Conservation (phyloP, 345 rosid species). For the Citrus reticulata region DNA sequence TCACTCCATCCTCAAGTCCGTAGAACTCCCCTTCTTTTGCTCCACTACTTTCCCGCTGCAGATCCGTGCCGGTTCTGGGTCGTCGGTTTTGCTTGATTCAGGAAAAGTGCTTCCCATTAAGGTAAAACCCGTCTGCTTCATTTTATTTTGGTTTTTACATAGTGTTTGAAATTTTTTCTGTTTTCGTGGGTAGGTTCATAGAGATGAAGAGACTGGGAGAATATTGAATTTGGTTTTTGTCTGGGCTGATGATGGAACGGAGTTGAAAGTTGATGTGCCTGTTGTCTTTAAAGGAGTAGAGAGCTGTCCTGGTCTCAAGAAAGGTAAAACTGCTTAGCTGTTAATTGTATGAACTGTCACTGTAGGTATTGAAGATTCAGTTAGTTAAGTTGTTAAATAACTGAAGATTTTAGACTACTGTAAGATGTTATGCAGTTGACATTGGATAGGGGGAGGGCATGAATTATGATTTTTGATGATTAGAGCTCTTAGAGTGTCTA, state of each 20-base stretch:
- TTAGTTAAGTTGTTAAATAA: background rate
- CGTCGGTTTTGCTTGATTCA: constrained; percentile 58
- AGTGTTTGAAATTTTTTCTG: background rate
- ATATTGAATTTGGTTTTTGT: constrained; percentile 82
- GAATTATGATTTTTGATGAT: background rate
- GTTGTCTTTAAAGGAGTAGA: constrained; percentile 80
- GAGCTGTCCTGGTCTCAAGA: constrained; percentile 62
- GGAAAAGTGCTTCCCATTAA: constrained; percentile 81
- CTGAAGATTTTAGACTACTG: background rate
- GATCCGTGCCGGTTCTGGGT: constrained; percentile 82
- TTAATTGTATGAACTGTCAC: background rate
- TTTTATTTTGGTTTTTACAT: background rate
- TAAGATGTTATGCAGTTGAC: background rate
- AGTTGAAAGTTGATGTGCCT: constrained; percentile 81
- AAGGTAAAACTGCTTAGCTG: constrained; percentile 42
- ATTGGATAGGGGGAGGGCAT: background rate
- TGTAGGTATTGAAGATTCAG: background rate
- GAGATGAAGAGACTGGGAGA: constrained; percentile 72
- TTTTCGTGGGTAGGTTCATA: constrained; percentile 54
- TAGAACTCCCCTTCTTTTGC: constrained; percentile 61
- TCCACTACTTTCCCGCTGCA: constrained; percentile 78
- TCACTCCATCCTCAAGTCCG: constrained; percentile 55
- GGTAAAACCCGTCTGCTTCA: constrained; percentile 25
- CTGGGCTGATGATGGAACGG: constrained; percentile 80
- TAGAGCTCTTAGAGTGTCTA: background rate